Evolutionary conservation across 192 early-diverging fungal genomes (phyloP), one percentile per base, ranked within the genome.

Genomic region (Ambispora gerdemannii): DNA sequence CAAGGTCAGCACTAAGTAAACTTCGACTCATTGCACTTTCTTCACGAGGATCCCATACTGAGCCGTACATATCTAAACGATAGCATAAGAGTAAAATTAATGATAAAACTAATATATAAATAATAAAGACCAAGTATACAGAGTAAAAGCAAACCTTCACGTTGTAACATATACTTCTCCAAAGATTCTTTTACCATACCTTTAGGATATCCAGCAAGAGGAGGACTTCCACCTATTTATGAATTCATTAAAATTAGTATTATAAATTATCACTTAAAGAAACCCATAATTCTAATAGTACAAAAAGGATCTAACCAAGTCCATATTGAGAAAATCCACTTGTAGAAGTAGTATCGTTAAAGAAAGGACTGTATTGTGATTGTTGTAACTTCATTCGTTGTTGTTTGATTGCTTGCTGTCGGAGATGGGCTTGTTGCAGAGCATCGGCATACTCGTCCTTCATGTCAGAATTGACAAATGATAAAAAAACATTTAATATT

Each of bases 361-460:
- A 67, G 7, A 67, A 67, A 34, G 65, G 50, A 34, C 28, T 67
- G 22, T 67, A 67, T 32, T 84, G 77, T 43, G 81, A 61, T 30
- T 83, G 82, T 63, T 86, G 84, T 27, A 82, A 55, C 43, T 87
- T 83, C 17, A 83, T 63, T 32, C 84, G 82, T 32, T 82, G 83
- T 28, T 82, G 77, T 47, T 74, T 71, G 31, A 77, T n/a, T 50
- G 75, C 72, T 38, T 74, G 78, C 22, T 81, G 77, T 28, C 83
- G 75, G 11, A 78, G 70, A 11, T 81, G 80, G 19, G 67, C 76
- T 22, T 79, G 82, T 34, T 81, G 75, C 3, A 70, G 47, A 30
- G 73, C 61, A 56, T 79, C 69, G 15, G 38, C 38, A 22, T 80
- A 76, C 22, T 82, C 78, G 50, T 79, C 80, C 79, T 81, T 55